phyloP scores from a whole-genome alignment of 164 flowering plant genomes.

The Macadamia tetraphylla region DNA sequence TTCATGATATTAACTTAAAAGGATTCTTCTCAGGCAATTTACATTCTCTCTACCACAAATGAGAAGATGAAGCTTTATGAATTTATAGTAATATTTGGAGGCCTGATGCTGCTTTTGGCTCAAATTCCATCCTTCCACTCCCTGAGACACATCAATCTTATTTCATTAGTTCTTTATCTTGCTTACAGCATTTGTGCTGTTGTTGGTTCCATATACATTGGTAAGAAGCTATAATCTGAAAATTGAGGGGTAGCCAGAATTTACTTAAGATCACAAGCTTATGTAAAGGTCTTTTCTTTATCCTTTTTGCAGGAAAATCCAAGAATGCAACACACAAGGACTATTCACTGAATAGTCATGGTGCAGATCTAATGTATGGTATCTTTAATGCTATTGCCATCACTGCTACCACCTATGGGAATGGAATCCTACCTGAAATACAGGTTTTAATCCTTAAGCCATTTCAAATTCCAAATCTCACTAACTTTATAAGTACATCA shows the following conservation, averaged over 20 bases:
- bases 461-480: no score
- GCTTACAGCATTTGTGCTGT: slow-evolving; percentile 73
- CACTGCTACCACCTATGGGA: slow-evolving; percentile 87
- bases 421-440: slow-evolving; percentile 95
- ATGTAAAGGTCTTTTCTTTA: neutral
- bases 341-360: slow-evolving; percentile 42
- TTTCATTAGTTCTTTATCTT: slow-evolving; percentile 69
- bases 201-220: slow-evolving; percentile 67
- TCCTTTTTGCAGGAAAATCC: slow-evolving; percentile 44
- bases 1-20: neutral
- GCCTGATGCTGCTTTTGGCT: slow-evolving; percentile 67
- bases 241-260: neutral
- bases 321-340: slow-evolving; percentile 63
- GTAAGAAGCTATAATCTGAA: slow-evolving; percentile 23
- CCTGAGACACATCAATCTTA: slow-evolving; percentile 72
- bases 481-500: no score
- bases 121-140: slow-evolving; percentile 97
- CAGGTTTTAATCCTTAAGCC: slow-evolving; percentile 40
- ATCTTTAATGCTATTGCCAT: slow-evolving; percentile 73
- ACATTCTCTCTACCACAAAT: slow-evolving; percentile 46
- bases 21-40: slow-evolving; percentile 50
- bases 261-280: neutral
- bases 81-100: slow-evolving; percentile 73
- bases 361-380: slow-evolving; percentile 43
- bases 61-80: slow-evolving; percentile 69